Percentiles rank a stretch among this genome's conserved stretches.
These are phyloP conservation scores for Eutrema heterophyllum DNA, from an alignment of 345 rosid genomes.

Conservation along the genomic window DNA sequence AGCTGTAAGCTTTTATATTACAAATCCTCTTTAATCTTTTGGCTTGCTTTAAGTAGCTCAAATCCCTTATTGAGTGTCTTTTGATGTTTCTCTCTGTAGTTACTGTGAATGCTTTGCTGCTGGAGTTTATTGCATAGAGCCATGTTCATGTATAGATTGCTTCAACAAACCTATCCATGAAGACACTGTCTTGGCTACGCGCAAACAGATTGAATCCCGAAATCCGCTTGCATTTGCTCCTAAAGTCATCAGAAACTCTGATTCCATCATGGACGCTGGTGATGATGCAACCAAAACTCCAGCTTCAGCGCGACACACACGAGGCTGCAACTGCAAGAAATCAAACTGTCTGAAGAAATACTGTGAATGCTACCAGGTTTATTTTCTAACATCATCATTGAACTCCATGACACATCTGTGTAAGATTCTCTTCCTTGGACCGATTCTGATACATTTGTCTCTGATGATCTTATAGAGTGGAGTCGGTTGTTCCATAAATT, in stretches of 20 bases:
- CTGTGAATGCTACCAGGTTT: constrained; percentile 99
- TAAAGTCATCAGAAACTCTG: constrained; percentile 71
- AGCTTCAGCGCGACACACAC: constrained; percentile 94
- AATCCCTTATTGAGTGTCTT: background rate
- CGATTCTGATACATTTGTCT: background rate
- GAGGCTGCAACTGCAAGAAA: constrained; percentile 99
- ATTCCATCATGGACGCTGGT: constrained; percentile 20
- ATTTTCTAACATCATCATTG: background rate
- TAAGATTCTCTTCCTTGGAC: constrained; percentile 1
- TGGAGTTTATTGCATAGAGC: constrained; percentile 89
- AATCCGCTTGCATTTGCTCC: constrained; percentile 99
- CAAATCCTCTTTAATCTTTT: background rate
- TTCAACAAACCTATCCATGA: constrained; percentile 90
- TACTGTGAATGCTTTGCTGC: constrained; percentile 96
- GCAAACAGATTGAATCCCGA: constrained; percentile 93
- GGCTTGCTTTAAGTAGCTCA: background rate
- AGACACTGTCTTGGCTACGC: constrained; percentile 88
- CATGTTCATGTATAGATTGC: constrained; percentile 94
- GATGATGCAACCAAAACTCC: constrained; percentile 82
- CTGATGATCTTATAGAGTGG: constrained; percentile 53
- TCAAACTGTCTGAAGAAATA: constrained; percentile 93
- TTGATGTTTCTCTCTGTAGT: background rate
- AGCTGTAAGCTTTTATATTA: constrained; percentile 65
- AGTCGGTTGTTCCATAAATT: constrained; percentile 93
- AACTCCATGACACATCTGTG: too few species aligned